Base-by-base conservation (phyloP, 1,284 basidiomycete genomes). In the Tilletia indica region DNA sequence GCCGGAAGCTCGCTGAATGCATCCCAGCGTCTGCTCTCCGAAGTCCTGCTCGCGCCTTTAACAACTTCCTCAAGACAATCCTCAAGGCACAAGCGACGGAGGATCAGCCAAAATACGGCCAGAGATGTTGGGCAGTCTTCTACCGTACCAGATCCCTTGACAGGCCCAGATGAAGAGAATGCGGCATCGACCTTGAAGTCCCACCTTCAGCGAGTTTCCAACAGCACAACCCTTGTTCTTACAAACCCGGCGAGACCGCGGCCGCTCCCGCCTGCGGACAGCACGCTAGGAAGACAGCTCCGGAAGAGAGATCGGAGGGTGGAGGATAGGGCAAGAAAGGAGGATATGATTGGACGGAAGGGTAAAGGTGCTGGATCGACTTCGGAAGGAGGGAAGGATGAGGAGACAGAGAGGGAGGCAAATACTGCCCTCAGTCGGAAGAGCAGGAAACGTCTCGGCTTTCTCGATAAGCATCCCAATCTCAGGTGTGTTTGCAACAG, bases 191-290 rank as follows among this genome's bases (percentile, higher is more conserved):
- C 12, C 4, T 31, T 63, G 11, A 8, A 25, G 6, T 63, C 58
- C 25, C n/a, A 63, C 58, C 25, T 63, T 4, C 12, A 36, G 6
- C 58, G 58, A 25, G 58, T 63, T 4, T 5, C 21, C 58, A 31
- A 63, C 9, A 16, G 9, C 6, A 63, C 58, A 9, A 36, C 58
- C 9, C 58, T 63, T 31, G 58, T 63, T 31, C 58, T 63, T n/a
- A 63, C 34, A 8, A 63, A 63, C 25, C 21, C 58, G 25, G 58
- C 58, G 21, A 16, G 58, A 63, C 58, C 21, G 5, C 58, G 58
- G 25, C 21, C 21, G 14, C 14, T 63, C 12, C 58, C 58, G 36
- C 19, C 21, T 25, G 19, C 58, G 14, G 25, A 25, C 5, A 63
- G 58, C 8, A 38, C 21, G 36, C 4, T 34, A 0, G 58, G 58